These are phyloP conservation scores for Fusarium avenaceum DNA, from an alignment of 2,329 filamentous ascomycete species.

Conservation along the genomic window DNA sequence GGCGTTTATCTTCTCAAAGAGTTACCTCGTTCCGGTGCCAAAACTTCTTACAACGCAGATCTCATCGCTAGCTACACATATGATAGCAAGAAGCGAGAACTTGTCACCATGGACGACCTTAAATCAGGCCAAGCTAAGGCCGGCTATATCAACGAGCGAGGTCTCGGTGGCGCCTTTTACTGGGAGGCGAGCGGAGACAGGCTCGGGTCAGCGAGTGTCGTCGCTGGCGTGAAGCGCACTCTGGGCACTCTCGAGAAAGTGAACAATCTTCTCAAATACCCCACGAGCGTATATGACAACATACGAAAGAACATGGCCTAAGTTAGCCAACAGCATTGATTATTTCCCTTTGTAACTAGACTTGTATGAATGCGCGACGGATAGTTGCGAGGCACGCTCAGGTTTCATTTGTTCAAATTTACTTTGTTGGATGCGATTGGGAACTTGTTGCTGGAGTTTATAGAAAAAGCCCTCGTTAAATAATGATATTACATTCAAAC, in stretches of 20 bases:
- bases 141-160: conserved; percentile 69
- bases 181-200: conserved; percentile 84
- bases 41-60: conserved; percentile 67
- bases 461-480: conserved; percentile 37
- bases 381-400: not conserved
- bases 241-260: conserved; percentile 64
- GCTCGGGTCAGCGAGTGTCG: conserved; percentile 67
- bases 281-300: conserved; percentile 70
- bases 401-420: conserved; percentile 13
- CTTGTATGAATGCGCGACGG: conserved; percentile 11
- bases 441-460: conserved; percentile 24
- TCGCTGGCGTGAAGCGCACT: conserved; percentile 62
- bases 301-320: conserved; percentile 58
- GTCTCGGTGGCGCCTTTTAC: conserved; percentile 83
- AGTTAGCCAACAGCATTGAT: conserved; percentile 1
- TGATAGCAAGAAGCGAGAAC: conserved; percentile 67
- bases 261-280: conserved; percentile 68
- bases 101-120: conserved; percentile 79
- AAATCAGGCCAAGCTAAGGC: conserved; percentile 72
- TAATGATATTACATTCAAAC: conserved; percentile 7
- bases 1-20: conserved; percentile 82
- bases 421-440: conserved; percentile 19
- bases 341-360: conserved; percentile 11
- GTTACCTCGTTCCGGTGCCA: conserved; percentile 72
- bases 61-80: conserved; percentile 80